phyloP scores from a whole-genome alignment of 208 protist genomes.

The Tritrichomonas musculus region DNA sequence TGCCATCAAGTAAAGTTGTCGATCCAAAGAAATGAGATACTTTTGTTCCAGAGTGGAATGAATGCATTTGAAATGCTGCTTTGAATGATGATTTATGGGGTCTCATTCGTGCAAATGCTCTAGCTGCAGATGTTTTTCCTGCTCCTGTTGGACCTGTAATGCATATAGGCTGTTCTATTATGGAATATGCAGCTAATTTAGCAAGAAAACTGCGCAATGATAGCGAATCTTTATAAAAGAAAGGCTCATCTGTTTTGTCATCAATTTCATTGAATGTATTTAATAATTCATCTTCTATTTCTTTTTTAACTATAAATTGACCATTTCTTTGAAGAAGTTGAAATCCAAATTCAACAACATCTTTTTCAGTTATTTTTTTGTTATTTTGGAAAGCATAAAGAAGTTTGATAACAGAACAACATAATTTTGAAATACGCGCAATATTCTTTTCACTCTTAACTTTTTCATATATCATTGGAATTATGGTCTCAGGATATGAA shows the following conservation, averaged over 20 bases:
- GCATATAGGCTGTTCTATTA: background rate
- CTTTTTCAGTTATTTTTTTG: no score
- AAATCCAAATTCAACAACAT: no score
- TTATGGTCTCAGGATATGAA: no score
- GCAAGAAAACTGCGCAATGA: background rate
- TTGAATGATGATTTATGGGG: background rate
- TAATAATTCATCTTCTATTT: no score
- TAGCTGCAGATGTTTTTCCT: conserved; percentile 5
- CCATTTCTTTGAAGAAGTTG: no score
- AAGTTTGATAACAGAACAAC: no score
- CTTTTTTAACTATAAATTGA: no score
- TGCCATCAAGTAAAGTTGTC: background rate
- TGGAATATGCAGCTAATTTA: background rate
- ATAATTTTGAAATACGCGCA: no score
- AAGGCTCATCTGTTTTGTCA: background rate
- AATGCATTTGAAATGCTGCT: background rate
- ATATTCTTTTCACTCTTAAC: no score
- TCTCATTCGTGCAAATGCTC: background rate
- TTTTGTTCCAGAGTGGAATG: background rate
- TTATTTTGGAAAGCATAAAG: no score
- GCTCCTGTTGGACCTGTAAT: background rate
- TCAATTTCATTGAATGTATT: no score
- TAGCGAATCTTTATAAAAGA: background rate
- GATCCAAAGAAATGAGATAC: background rate
- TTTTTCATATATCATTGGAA: no score